A percentile compares a stretch with the other conserved stretches of the same genome.
phyloP scores from a whole-genome alignment of 164 flowering plant genomes.

The Dillenia suffruticosa region DNA sequence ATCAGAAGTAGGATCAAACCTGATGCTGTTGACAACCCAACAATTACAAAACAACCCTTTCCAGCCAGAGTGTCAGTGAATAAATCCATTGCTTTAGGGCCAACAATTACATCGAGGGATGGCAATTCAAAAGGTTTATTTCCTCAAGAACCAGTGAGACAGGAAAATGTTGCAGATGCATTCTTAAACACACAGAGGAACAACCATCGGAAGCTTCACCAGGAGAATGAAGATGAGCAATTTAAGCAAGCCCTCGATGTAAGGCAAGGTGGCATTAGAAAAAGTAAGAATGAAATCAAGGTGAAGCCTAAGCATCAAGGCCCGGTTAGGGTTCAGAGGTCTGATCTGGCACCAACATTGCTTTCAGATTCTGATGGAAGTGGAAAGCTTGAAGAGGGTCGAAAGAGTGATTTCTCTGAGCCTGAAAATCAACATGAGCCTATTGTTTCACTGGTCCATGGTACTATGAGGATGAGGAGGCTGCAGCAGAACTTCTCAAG shows the following conservation, averaged over 20 bases:
- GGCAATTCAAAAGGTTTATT: slow-evolving; percentile 15
- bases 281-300: slow-evolving; percentile 49
- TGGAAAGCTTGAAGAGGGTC: slow-evolving; percentile 37
- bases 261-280: slow-evolving; percentile 67
- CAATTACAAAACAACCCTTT: slow-evolving; percentile 32
- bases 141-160: slow-evolving; percentile 32
- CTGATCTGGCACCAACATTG: slow-evolving; percentile 24
- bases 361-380: slow-evolving; percentile 30
- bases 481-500: slow-evolving; percentile 37
- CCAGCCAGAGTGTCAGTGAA: slow-evolving; percentile 44
- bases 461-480: slow-evolving; percentile 30
- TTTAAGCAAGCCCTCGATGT: slow-evolving; percentile 54
- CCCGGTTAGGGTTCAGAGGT: slow-evolving; percentile 35
- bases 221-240: slow-evolving; percentile 60
- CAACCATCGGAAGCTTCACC: slow-evolving; percentile 28
- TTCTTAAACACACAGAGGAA: slow-evolving; percentile 28
- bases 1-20: slow-evolving; percentile 38
- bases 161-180: slow-evolving; percentile 35
- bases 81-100: slow-evolving; percentile 35
- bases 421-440: slow-evolving; percentile 43
- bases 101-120: slow-evolving; percentile 24
- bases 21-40: slow-evolving; percentile 42
- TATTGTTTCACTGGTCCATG: slow-evolving; percentile 20
- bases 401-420: slow-evolving; percentile 46
- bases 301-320: slow-evolving; percentile 40